These are phyloP conservation scores for Escallonia herrerae DNA, from an alignment of 129 eudicot species.

Conservation along the genomic window DNA sequence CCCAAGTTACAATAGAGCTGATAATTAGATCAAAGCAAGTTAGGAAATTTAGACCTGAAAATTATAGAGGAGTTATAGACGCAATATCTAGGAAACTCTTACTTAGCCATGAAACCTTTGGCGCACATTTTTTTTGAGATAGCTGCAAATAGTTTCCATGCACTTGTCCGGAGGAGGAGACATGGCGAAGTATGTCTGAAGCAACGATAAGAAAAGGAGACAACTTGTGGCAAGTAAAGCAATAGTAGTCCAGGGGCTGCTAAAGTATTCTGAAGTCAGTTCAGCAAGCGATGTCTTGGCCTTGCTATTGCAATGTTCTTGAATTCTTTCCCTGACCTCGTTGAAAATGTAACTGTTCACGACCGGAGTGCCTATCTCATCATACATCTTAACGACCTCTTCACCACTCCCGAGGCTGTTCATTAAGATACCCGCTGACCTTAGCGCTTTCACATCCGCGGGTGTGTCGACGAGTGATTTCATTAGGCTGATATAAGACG, in stretches of 20 bases:
- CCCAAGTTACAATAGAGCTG: too few relatives aligned
- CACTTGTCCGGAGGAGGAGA: background rate
- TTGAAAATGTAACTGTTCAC: constrained; percentile 5
- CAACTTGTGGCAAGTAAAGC: constrained; percentile 30
- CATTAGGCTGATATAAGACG: constrained; percentile 33
- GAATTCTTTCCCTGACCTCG: constrained; percentile 7
- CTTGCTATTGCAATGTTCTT: constrained; percentile 20
- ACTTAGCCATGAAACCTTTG: too few relatives aligned
- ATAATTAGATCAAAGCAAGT: too few relatives aligned
- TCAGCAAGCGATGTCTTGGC: constrained; percentile 28
- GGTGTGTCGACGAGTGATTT: constrained; percentile 19
- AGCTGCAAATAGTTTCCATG: too few relatives aligned
- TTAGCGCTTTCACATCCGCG: constrained; percentile 1
- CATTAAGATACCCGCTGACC: background rate
- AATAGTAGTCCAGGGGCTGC: constrained; percentile 34
- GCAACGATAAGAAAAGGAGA: constrained; percentile 23
- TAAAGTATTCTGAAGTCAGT: constrained; percentile 24
- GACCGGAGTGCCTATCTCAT: constrained; percentile 24
- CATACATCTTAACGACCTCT: constrained; percentile 14
- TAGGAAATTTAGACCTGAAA: too few relatives aligned
- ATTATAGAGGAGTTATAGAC: too few relatives aligned
- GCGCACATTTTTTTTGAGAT: too few relatives aligned
- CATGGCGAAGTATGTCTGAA: constrained; percentile 35
- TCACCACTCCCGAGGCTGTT: constrained; percentile 7
- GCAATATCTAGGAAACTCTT: too few relatives aligned